Percentiles rank a stretch among this genome's conserved stretches.
phyloP scores from a whole-genome alignment of 1,139 yeast genomes.

The Yarrowia galli region DNA sequence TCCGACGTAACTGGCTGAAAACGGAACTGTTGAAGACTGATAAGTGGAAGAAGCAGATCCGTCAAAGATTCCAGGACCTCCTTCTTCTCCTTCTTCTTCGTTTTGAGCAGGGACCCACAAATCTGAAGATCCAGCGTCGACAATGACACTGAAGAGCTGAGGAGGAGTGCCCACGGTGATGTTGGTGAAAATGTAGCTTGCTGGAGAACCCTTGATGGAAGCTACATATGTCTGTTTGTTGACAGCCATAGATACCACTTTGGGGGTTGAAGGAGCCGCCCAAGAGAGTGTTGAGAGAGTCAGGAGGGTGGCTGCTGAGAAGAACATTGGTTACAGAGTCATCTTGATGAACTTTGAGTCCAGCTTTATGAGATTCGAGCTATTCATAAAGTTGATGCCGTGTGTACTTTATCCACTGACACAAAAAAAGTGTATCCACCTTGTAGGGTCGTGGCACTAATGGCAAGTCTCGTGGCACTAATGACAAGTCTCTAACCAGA shows the following conservation, averaged over 20 bases:
- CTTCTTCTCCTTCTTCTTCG: no score
- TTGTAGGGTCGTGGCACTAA: neutral
- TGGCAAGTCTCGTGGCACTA: no score
- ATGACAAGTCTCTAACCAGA: no score
- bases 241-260: neutral
- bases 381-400: neutral
- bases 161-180: neutral
- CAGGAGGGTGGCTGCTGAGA: neutral
- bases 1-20: neutral
- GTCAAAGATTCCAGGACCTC: neutral
- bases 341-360: neutral
- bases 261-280: neutral
- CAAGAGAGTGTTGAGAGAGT: neutral
- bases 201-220: neutral
- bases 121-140: neutral
- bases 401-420: constrained; percentile 1
- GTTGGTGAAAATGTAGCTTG: neutral
- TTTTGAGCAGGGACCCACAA: neutral
- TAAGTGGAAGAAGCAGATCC: neutral
- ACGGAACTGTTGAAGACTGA: neutral
- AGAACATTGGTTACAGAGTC: neutral
- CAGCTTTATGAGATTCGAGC: neutral
- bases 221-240: neutral
- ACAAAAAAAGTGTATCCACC: neutral
- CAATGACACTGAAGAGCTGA: neutral